Base-by-base conservation (phyloP, 495 filamentous ascomycete species). In the Hyphodiscus hymeniophilus region DNA sequence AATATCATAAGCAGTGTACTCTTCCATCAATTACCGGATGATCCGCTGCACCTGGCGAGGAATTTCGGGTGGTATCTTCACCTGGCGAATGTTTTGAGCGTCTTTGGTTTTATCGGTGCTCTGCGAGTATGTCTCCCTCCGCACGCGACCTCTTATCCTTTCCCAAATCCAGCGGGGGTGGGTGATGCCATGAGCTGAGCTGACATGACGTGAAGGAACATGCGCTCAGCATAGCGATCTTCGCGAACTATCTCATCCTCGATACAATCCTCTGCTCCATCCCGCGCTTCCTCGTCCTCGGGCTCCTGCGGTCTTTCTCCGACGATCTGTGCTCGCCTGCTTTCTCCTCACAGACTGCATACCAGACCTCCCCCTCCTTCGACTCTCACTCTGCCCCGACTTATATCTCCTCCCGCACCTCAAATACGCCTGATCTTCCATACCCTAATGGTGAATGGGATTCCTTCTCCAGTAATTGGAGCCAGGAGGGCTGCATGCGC, bases 41-140 rank as follows among this genome's bases (percentile, higher is more conserved):
- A 59, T 50, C 46, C 52, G 15, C 54, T 42, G 18, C 52, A 53
- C 36, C 52, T 59, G 2, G 52, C 56, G 2, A 35, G 48, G 21
- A 47, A 51, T 26, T 55, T 55, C 32, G 32, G 43, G 11, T 50
- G 28, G 31, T 59, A 59, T 40, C 34, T 59, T 1, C 56, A 56
- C 48, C 51, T 59, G 24, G 56, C 56, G 10, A 59, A 59, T 48
- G 20, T 59, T 0, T n/a, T 56, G 13, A 59, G 56, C 31, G 46
- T 59, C 2, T 56, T 56, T 34, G 56, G 56, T 1, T 54, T 56
- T 33, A 38, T 59, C 18, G 56, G 56, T 23, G 52, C 56, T 3
- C 7, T 53, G 17, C 26, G 52, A 26, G 56, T 59, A 51, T 17
- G 56, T 48, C 1, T 42, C 20, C 18, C 13, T 22, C 39, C 7